Base-by-base conservation (phyloP, 1,284 basidiomycete species). In the Phellopilus nigrolimitatus region DNA sequence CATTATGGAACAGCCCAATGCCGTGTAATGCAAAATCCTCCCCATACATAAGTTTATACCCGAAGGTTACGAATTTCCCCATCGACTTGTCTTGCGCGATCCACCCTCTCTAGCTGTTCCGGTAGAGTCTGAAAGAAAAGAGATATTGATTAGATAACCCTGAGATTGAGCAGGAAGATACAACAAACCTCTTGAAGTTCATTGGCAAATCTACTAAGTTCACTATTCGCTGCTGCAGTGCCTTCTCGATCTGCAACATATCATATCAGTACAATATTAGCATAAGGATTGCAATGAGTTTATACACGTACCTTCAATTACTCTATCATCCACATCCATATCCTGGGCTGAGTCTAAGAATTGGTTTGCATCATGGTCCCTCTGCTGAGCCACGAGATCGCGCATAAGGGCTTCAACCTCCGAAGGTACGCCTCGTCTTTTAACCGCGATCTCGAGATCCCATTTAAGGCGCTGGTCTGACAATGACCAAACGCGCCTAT, bases 401-500 rank as follows among this genome's bases (percentile, higher is more conserved):
- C 70, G 62, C 46, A 87, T 59, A 5, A 77, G 62, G 4, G 69
- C 60, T 56, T 75, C 70, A 6, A 84, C 73, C 48, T 79, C 73
- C 19, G 59, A 61, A 0, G 88, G 85, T 39, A 73, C 67, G 31
- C 69, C 72, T 43, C 82, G 76, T 49, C 88, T 72, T 54, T 74
- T 76, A 39, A 78, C 77, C 30, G 82, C 81, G 31, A 87, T 73
- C 37, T 78, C 74, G 51, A 79, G 79, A 59, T 87, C 80, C 77
- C 79, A 86, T 55, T 79, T 74, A 38, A 88, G 66, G 13, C 79
- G 69, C 52, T 86, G 84, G 47, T 81, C 76, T 39, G 82, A 79
- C 13, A 88, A 65, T 1, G 80, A 80, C 80, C 82, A 87, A 40
- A 89, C 81, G 30, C 77, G 75, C 49, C 85, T 71, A 61, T 90